A percentile compares a stretch with the other conserved stretches of the same genome.
phyloP scores from a whole-genome alignment of 2,329 filamentous ascomycete species.

The Pseudogymnoascus sp. region DNA sequence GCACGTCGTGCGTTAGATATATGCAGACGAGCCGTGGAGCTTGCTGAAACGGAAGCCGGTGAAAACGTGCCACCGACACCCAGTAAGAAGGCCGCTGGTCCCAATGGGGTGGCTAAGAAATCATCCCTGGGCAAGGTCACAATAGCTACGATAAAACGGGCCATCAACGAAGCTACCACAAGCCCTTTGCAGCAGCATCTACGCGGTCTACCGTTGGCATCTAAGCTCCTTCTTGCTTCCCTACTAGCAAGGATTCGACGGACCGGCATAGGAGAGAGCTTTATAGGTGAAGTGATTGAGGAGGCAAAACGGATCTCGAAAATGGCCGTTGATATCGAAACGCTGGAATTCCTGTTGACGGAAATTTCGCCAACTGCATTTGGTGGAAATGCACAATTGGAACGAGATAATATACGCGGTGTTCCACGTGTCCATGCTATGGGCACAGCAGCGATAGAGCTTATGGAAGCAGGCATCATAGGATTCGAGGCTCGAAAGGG shows the following conservation, averaged over 20 bases:
- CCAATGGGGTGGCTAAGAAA: slow-evolving; percentile 21
- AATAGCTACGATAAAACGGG: slow-evolving; percentile 86
- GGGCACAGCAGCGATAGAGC: slow-evolving; percentile 67
- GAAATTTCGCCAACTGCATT: slow-evolving; percentile 10
- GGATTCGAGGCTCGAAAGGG: slow-evolving; percentile 73
- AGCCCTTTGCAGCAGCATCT: slow-evolving; percentile 88
- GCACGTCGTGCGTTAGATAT: slow-evolving; percentile 89
- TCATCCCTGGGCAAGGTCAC: slow-evolving; percentile 57
- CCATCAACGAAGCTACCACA: slow-evolving; percentile 89
- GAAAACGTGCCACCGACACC: slow-evolving; percentile 46
- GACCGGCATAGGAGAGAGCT: slow-evolving; percentile 79
- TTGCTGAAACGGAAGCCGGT: slow-evolving; percentile 67
- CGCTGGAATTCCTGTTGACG: slow-evolving; percentile 49
- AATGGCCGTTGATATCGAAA: slow-evolving; percentile 51
- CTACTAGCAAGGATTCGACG: slow-evolving; percentile 71
- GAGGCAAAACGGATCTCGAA: slow-evolving; percentile 67
- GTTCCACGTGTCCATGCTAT: slow-evolving; percentile 50
- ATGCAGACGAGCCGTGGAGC: slow-evolving; percentile 86
- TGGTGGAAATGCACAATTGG: not conserved
- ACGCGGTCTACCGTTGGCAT: slow-evolving; percentile 69
- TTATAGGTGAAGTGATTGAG: slow-evolving; percentile 81
- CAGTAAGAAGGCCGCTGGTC: slow-evolving; percentile 45
- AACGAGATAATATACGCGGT: slow-evolving; percentile 23
- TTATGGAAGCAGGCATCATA: slow-evolving; percentile 81
- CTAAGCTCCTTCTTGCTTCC: slow-evolving; percentile 79